phyloP scores from a whole-genome alignment of 345 rosid genomes.

The Jatropha curcas region DNA sequence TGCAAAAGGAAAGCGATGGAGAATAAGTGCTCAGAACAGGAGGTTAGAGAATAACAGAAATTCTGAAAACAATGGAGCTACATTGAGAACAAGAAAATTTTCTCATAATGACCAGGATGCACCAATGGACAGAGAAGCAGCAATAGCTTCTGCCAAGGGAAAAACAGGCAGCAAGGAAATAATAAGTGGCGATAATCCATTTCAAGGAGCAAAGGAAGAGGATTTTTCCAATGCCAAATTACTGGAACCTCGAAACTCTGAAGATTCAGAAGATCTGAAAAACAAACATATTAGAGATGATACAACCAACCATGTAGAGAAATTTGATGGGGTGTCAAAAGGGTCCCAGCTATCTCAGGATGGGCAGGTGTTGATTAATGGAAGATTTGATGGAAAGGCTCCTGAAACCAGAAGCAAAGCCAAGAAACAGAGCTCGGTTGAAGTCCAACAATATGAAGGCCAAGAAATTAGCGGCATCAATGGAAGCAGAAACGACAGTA shows the following conservation, averaged over 20 bases:
- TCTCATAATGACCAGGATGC: slow-evolving; percentile 7
- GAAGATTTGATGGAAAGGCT: slow-evolving; percentile 5
- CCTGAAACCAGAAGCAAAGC: background rate
- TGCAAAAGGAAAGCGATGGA: slow-evolving; percentile 40
- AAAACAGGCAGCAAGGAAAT: background rate
- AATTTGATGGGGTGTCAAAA: background rate
- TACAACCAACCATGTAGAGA: slow-evolving; percentile 8
- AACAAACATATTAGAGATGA: background rate
- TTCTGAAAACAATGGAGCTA: slow-evolving; percentile 8
- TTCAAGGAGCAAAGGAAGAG: background rate
- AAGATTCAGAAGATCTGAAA: slow-evolving; percentile 8
- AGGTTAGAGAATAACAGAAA: slow-evolving; percentile 23
- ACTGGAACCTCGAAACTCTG: slow-evolving; percentile 15
- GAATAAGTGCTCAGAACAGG: slow-evolving; percentile 34
- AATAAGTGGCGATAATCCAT: background rate
- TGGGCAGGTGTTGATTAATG: background rate
- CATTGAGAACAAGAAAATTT: slow-evolving; percentile 12
- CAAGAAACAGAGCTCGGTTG: slow-evolving; percentile 10
- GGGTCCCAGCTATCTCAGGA: background rate
- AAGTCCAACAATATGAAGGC: slow-evolving; percentile 17
- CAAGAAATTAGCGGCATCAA: slow-evolving; percentile 15
- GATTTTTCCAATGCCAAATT: slow-evolving; percentile 13
- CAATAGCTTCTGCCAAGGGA: background rate
- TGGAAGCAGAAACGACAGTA: slow-evolving; percentile 9
- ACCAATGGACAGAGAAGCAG: slow-evolving; percentile 17